These are phyloP conservation scores for Penicillium sp. DNA, from an alignment of 2,329 filamentous ascomycete genomes.

Conservation along the genomic window DNA sequence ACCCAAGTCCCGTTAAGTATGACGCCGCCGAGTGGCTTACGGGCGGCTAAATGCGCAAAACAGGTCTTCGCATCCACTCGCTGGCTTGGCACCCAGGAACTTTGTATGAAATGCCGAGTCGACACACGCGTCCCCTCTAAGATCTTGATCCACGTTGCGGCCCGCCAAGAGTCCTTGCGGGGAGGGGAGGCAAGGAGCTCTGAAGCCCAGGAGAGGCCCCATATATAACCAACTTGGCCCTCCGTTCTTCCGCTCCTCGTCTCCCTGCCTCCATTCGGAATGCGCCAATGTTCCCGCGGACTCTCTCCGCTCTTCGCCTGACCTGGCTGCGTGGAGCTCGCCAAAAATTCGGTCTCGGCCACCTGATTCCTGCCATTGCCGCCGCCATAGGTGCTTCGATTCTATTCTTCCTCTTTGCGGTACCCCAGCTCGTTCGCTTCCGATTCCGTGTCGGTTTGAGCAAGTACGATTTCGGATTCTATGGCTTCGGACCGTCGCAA, in stretches of 20 bases:
- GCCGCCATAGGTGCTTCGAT: constrained; percentile 3
- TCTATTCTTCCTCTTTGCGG: constrained; percentile 13
- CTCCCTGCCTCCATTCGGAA: constrained; percentile 2
- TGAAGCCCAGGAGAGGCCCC: too few species aligned
- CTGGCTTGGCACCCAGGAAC: background rate
- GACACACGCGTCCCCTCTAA: background rate
- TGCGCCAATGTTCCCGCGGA: constrained; percentile 21
- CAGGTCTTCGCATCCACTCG: background rate
- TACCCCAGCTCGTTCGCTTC: constrained; percentile 19
- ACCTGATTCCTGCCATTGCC: constrained; percentile 4
- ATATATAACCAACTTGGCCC: background rate
- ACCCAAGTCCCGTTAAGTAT: background rate
- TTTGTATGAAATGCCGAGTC: background rate
- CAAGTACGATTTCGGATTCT: constrained; percentile 31
- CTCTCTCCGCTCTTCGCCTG: constrained; percentile 12
- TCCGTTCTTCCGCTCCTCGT: background rate
- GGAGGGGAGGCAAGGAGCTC: background rate
- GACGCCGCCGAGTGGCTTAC: background rate
- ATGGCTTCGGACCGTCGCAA: constrained; percentile 31
- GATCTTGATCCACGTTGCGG: background rate
- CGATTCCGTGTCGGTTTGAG: constrained; percentile 19
- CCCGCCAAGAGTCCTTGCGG: background rate
- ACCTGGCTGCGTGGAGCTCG: constrained; percentile 11
- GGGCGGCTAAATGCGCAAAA: background rate
- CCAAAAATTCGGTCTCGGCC: background rate